These are phyloP conservation scores for Camellia oleifera DNA, from an alignment of 179 eudicot genomes.

Conservation along the genomic window DNA sequence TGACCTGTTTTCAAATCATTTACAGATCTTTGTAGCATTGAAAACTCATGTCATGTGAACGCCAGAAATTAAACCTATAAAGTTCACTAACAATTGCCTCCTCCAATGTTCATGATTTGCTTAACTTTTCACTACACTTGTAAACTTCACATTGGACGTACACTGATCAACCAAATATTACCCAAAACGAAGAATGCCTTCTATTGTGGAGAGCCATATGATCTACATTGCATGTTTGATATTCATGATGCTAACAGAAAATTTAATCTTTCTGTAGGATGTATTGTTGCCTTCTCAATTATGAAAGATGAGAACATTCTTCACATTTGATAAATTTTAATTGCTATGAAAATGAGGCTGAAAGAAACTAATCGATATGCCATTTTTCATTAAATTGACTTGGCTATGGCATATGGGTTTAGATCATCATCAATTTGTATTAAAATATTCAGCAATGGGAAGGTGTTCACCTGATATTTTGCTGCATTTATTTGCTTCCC, in stretches of 20 bases:
- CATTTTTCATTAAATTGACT: neutral
- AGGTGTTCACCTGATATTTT: neutral
- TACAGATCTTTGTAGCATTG: no score
- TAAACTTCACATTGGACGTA: neutral
- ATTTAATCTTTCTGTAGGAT: neutral
- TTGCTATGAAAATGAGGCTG: neutral
- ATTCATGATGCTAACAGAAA: neutral
- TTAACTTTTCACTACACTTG: neutral
- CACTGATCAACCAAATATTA: neutral
- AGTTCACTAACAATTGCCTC: no score
- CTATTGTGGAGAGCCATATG: neutral
- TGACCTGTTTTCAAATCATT: neutral
- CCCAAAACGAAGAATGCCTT: neutral
- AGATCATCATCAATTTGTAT: neutral
- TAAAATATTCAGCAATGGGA: neutral
- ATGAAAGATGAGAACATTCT: no score
- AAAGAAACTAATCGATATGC: neutral
- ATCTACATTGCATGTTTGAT: no score
- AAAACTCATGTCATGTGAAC: neutral
- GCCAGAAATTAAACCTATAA: neutral
- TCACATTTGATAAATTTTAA: neutral
- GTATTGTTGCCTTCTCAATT: no score
- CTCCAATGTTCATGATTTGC: neutral
- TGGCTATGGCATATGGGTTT: neutral
- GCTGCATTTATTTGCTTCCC: neutral